Percentiles rank a stretch among this genome's conserved stretches.
Conservation (phyloP, 2,329 filamentous ascomycete genomes). For the Cytospora chrysosperma region DNA sequence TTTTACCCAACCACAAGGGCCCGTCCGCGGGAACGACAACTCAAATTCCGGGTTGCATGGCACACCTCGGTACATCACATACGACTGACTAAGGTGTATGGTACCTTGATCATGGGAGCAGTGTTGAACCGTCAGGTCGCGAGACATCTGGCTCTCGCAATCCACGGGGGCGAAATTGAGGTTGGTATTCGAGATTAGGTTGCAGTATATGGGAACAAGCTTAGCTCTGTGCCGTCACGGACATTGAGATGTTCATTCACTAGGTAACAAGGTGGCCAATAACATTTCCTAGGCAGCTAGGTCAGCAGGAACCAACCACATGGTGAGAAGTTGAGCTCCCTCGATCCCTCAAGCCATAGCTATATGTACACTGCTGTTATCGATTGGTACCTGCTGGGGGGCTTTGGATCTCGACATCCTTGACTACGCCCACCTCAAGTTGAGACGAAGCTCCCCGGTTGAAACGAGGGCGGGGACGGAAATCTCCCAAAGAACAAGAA, state of each 20-base stretch:
- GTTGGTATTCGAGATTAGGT: neutral
- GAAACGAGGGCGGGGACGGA: constrained; percentile 15
- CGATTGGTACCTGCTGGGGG: constrained; percentile 10
- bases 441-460: constrained; percentile 23
- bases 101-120: neutral
- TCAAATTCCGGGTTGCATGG: constrained; percentile 1
- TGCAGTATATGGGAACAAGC: neutral
- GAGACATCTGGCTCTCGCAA: neutral
- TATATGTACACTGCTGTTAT: neutral
- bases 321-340: neutral
- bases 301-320: neutral
- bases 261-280: neutral
- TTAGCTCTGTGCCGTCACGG: neutral
- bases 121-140: neutral
- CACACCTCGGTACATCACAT: neutral
- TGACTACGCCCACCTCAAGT: constrained; percentile 14
- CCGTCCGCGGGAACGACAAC: constrained; percentile 3
- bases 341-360: too few species aligned
- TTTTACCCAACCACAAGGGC: constrained; percentile 6
- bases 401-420: constrained; percentile 5
- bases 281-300: neutral
- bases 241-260: neutral
- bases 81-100: neutral
- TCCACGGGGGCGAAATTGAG: neutral
- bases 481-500: constrained; percentile 16